These are phyloP conservation scores for Cytospora chrysosperma DNA, from an alignment of 2,329 filamentous ascomycete genomes.

Conservation along the genomic window DNA sequence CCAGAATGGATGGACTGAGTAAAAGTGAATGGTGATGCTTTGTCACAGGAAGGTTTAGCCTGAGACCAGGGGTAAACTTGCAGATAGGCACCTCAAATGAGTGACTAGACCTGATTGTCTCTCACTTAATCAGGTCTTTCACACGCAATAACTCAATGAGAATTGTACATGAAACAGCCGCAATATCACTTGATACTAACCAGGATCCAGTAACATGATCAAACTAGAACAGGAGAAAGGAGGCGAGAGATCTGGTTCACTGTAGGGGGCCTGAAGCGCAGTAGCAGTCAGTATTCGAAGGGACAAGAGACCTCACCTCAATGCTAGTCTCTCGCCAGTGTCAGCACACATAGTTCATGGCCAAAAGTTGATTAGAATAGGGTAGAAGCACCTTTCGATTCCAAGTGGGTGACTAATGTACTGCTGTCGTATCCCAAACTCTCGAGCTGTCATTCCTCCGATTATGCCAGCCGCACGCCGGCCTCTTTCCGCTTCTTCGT, in stretches of 20 bases:
- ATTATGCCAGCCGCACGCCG: constrained; percentile 59
- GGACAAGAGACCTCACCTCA: constrained; percentile 6
- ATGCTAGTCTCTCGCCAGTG: constrained; percentile 26
- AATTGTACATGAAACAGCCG: not conserved
- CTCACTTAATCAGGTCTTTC: too few species aligned
- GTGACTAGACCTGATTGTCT: not conserved
- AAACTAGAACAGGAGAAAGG: not conserved
- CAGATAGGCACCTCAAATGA: not conserved
- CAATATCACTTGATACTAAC: not conserved
- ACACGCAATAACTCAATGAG: not conserved
- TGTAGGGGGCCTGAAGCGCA: not conserved
- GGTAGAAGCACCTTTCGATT: constrained; percentile 36
- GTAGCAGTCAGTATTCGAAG: constrained; percentile 5
- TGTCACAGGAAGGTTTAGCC: not conserved
- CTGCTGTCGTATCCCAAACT: not conserved
- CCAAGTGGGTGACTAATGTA: constrained; percentile 23
- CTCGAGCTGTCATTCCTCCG: not conserved
- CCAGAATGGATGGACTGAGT: constrained; percentile 1
- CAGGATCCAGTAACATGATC: not conserved
- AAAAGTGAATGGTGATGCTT: not conserved
- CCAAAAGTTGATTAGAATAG: constrained; percentile 29
- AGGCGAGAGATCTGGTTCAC: not conserved
- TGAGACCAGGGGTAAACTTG: too few species aligned
- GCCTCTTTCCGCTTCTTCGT: constrained; percentile 65
- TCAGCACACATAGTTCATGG: constrained; percentile 32